Evolutionary conservation across 345 rosid genomes (phyloP).

Genomic region (Leavenworthia alabamica): DNA sequence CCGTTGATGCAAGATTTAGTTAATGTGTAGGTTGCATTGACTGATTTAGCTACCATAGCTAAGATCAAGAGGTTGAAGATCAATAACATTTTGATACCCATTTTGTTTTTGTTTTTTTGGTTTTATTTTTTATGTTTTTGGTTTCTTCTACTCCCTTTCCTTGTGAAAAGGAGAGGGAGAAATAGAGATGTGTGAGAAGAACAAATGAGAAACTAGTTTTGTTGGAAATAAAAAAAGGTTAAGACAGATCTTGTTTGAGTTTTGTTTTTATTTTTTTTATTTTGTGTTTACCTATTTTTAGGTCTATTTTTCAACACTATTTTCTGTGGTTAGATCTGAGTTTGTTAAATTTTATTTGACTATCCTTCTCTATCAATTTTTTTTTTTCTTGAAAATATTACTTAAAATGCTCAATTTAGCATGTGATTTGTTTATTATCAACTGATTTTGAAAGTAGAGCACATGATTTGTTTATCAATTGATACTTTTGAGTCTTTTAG

Average conservation of each 20-base stretch:
- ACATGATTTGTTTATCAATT: too few species aligned
- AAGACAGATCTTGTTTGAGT: conserved; percentile 26
- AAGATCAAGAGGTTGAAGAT: conserved; percentile 28
- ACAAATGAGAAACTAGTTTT: conserved; percentile 19
- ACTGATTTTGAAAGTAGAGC: too few species aligned
- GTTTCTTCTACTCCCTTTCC: conserved; percentile 39
- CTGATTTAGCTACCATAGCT: conserved; percentile 24
- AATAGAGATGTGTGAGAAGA: conserved; percentile 27
- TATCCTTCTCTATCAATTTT: conserved; percentile 8
- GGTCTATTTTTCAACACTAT: conserved; percentile 13
- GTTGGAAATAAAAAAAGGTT: conserved; percentile 22
- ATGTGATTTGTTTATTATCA: neutral
- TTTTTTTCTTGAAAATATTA: neutral
- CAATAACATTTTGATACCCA: conserved; percentile 33
- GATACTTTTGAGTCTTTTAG: too few species aligned
- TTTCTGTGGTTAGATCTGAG: conserved; percentile 15
- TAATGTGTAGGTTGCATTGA: conserved; percentile 23
- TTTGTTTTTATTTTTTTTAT: conserved; percentile 23
- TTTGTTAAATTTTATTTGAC: conserved; percentile 16
- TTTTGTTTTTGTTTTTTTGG: neutral
- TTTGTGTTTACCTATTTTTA: conserved; percentile 22
- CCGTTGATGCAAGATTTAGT: conserved; percentile 23
- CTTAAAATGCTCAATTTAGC: conserved; percentile 18
- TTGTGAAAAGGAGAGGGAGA: conserved; percentile 29
- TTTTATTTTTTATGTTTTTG: neutral